A percentile compares a stretch with the other conserved stretches of the same genome.
phyloP scores from a whole-genome alignment of 371 early-diverging fungal species.

The Umbelopsis sp. region DNA sequence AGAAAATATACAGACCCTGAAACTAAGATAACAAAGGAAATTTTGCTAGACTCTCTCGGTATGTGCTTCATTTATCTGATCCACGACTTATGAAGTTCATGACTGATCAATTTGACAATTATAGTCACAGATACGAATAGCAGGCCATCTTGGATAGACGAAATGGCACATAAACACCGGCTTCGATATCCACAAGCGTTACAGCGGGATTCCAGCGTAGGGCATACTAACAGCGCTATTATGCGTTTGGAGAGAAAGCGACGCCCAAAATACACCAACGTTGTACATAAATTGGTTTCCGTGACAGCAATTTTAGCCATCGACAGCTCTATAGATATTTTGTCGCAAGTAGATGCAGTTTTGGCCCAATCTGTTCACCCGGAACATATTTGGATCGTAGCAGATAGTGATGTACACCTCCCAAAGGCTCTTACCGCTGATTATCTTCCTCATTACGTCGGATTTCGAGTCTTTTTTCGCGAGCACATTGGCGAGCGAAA shows the following conservation, averaged over 20 bases:
- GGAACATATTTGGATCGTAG: conserved; percentile 54
- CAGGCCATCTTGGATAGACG: not conserved
- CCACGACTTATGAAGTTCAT: too few species aligned
- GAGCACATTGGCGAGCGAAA: conserved; percentile 36
- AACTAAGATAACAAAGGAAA: not conserved
- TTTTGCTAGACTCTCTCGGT: not conserved
- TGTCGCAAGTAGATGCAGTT: conserved; percentile 50
- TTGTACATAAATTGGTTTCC: conserved; percentile 32
- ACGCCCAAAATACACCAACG: conserved; percentile 1
- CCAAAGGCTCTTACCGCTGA: conserved; percentile 25
- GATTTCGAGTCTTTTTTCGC: conserved; percentile 31
- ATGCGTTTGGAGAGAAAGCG: not conserved
- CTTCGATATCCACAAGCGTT: conserved; percentile 10
- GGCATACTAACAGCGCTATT: not conserved
- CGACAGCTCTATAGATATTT: conserved; percentile 32
- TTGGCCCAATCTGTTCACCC: conserved; percentile 54
- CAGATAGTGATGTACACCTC: conserved; percentile 32
- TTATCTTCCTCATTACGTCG: conserved; percentile 21
- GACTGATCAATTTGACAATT: too few species aligned
- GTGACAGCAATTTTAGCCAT: conserved; percentile 55
- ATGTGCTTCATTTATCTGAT: not conserved
- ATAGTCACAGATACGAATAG: not conserved
- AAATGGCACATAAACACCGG: not conserved
- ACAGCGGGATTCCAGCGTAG: not conserved
- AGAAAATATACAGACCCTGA: not conserved